Base-by-base conservation (phyloP, 805 yeast genomes). In the Myxozyma vanderwaltii region DNA sequence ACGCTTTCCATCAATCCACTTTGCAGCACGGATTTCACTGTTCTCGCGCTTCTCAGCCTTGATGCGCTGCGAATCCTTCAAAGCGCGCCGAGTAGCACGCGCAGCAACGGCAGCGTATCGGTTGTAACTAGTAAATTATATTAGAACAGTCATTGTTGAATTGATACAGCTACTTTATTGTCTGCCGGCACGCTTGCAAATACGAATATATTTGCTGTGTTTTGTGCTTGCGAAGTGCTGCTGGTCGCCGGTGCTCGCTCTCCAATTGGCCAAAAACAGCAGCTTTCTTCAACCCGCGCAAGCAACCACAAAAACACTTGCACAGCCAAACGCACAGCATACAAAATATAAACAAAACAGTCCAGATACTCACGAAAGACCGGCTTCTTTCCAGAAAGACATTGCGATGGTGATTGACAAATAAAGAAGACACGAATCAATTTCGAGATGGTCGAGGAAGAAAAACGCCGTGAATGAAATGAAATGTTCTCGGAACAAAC, bases 51-150 rank as follows among this genome's bases (percentile, higher is more conserved):
- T 82, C 47, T 77, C 79, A 67, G 86, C 87, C 63, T 79, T 82
- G 65, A 83, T 87, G 75, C 87, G 88, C 73, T 83, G 75, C 71
- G 91, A 96, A 66, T 91, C 85, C 81, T 92, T 92, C 74, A 92
- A 83, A 53, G 97, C 86, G 70, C 81, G 80, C 80, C 97, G 90
- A 69, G 90, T 83, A 64, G 96, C 83, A 75, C 85, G 85, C 72
- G 97, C 96, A 72, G 97, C 89, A 72, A 92, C 82, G 68, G 96
- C 83, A 76, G 91, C 81, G 78, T 92, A 92, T 76, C 86, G 88
- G 87, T 89, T 89, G 80, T 87, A 84, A 67, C 87, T 82, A 17
- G 29, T 35, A 35, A 13, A 36, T 17, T 5, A 35, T 7, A 49
- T 45, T 10, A n/a, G 13, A 27, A 31, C 46, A 41, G 35, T n/a